phyloP scores from a whole-genome alignment of 2,329 filamentous ascomycete species.

The Cladosporium cucumerinum region DNA sequence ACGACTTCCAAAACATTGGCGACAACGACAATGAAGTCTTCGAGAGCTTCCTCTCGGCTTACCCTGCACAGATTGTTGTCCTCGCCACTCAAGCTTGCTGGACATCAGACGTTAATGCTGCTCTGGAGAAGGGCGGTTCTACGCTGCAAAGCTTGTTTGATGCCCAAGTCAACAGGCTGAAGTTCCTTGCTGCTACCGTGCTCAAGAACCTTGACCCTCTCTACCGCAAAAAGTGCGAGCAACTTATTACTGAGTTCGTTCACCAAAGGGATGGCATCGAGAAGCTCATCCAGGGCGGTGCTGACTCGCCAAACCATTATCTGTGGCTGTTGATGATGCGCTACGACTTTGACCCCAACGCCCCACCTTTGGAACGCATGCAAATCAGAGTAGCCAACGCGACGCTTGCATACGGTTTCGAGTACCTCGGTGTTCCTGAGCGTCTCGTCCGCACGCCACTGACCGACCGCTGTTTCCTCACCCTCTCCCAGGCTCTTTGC shows the following conservation, averaged over 20 bases:
- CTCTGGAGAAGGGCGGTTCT: conserved; percentile 68
- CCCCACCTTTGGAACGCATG: conserved; percentile 77
- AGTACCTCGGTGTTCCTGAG: conserved; percentile 95
- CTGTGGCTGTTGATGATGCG: conserved; percentile 97
- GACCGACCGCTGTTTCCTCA: conserved; percentile 97
- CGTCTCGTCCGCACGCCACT: conserved; percentile 93
- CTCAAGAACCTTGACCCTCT: conserved; percentile 84
- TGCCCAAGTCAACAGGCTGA: conserved; percentile 78
- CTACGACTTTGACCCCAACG: conserved; percentile 80
- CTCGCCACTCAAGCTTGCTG: conserved; percentile 90
- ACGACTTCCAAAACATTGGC: conserved; percentile 69
- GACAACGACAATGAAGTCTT: conserved; percentile 68
- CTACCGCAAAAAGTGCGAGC: conserved; percentile 93
- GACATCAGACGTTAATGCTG: conserved; percentile 81
- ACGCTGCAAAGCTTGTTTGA: conserved; percentile 70
- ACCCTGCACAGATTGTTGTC: conserved; percentile 92
- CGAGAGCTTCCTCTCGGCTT: conserved; percentile 75
- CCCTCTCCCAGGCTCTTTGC: conserved; percentile 90
- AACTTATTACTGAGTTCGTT: conserved; percentile 97
- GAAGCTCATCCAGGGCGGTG: conserved; percentile 73
- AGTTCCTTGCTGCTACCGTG: conserved; percentile 82
- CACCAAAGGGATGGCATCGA: conserved; percentile 94
- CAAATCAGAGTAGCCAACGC: conserved; percentile 97
- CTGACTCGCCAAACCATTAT: conserved; percentile 74
- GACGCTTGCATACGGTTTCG: conserved; percentile 91